phyloP scores from a whole-genome alignment of 108 stramenopile genomes.

The Stephanodiscus triporus region DNA sequence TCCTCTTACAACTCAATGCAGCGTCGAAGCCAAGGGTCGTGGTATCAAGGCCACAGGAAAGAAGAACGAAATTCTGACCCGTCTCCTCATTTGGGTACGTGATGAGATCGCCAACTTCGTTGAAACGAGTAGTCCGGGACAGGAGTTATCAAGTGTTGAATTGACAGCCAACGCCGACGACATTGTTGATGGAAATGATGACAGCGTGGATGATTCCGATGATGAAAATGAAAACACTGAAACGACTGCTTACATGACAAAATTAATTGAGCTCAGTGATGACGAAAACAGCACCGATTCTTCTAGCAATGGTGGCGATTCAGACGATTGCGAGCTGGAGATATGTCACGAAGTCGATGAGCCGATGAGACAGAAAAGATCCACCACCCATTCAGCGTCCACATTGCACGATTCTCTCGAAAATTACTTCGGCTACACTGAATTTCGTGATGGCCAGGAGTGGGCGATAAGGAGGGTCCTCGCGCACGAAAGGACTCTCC shows the following conservation, averaged over 20 bases:
- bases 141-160: constrained; percentile 25
- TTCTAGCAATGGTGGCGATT: constrained; percentile 41
- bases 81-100: constrained; percentile 78
- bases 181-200: constrained; percentile 14
- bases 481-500: constrained; percentile 66
- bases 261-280: constrained; percentile 43
- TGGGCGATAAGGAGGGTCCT: constrained; percentile 90
- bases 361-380: not conserved
- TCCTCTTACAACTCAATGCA: not conserved
- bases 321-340: constrained; percentile 60
- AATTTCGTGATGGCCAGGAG: constrained; percentile 89
- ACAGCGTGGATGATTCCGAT: constrained; percentile 12
- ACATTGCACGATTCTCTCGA: constrained; percentile 51
- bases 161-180: constrained; percentile 15
- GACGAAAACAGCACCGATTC: constrained; percentile 47
- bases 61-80: constrained; percentile 73
- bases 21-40: constrained; percentile 56
- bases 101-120: constrained; percentile 71
- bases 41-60: constrained; percentile 68
- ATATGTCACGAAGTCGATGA: constrained; percentile 28
- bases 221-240: constrained; percentile 7
- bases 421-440: constrained; percentile 67
- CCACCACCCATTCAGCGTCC: constrained; percentile 8
- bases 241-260: not conserved
- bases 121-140: constrained; percentile 19